Percentiles rank a stretch among this genome's conserved stretches.
These are phyloP conservation scores for Peterozyma toletana DNA, from an alignment of 805 yeast genomes.

Conservation along the genomic window DNA sequence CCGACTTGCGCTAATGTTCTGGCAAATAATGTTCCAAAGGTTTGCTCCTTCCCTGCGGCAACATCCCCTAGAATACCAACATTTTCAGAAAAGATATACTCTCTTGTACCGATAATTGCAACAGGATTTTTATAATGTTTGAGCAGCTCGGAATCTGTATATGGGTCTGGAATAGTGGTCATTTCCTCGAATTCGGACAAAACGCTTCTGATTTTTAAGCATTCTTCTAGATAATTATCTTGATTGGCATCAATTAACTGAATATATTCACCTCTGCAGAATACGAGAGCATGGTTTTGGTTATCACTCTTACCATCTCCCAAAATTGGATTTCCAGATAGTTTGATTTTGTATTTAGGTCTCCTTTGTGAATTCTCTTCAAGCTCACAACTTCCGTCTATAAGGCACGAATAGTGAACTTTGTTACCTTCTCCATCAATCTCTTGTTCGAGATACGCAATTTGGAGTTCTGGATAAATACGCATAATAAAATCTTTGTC, in stretches of 20 bases:
- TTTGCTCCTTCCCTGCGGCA: conserved; percentile 86
- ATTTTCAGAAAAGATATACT: conserved; percentile 77
- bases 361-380: conserved; percentile 48
- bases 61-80: conserved; percentile 78
- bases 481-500: conserved; percentile 52
- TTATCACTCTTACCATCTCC: conserved; percentile 86
- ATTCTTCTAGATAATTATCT: conserved; percentile 76
- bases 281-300: conserved; percentile 69
- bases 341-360: conserved; percentile 56
- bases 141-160: conserved; percentile 19
- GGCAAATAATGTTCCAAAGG: conserved; percentile 79
- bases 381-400: conserved; percentile 65
- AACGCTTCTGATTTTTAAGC: conserved; percentile 68
- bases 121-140: conserved; percentile 43
- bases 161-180: conserved; percentile 17
- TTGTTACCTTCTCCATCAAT: conserved; percentile 34
- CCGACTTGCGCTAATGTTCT: conserved; percentile 78
- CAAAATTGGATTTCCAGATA: conserved; percentile 75
- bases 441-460: conserved; percentile 54
- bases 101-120: conserved; percentile 80
- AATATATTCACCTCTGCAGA: conserved; percentile 74
- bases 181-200: conserved; percentile 71
- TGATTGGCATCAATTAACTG: conserved; percentile 82
- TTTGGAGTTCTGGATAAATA: conserved; percentile 62
- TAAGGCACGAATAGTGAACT: conserved; percentile 49